Evolutionary conservation across 164 flowering plant species (phyloP), one percentile per base, ranked within the genome.

Genomic region (Annona cherimola): DNA sequence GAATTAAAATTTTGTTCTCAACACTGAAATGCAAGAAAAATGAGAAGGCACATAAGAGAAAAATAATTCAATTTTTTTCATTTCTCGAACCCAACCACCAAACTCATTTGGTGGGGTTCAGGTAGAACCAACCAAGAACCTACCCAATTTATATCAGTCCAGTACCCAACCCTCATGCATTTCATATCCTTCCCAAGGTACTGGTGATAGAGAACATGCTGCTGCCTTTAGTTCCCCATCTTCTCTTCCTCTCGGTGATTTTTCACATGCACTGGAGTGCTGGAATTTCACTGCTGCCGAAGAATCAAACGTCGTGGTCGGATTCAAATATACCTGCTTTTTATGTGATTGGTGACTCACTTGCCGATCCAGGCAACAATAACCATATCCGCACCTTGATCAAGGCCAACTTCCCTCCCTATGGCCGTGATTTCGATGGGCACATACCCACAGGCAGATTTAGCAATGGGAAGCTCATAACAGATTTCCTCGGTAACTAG

Each of bases 341-440:
- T 3, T 50, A 83, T 1, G 81, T 64, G 26, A 83, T 88, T 35
- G 86, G 88, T 61, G 86, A 88, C 69, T 87, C 90, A 1, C 76
- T 81, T 0, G 82, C 81, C 5, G 90, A 87, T 64, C 73, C 86
- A 0, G 90, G 90, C 16, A 86, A 80, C 71, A 87, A 87, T 74
- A 85, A 87, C 74, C 2, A 76, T 45, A 63, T 85, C 16, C 42
- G 6, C 2, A 79, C 89, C 1, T 0, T 69, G 0, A 39, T 65
- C 3, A 81, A 79, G 70, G 72, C 81, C 46, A 75, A 88, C 66
- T 84, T 78, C 64, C 82, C 79, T 42, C 91, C 91, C 0, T 87
- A 86, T 60, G 90, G 90, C 1, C 46, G 68, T 9, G 86, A 87
- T 18, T 87, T 87, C 54, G 8, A 14, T 5, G 80, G 81, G 4